Evolutionary conservation across 2,329 filamentous ascomycete species (phyloP).

Genomic region (Fusarium sp.): DNA sequence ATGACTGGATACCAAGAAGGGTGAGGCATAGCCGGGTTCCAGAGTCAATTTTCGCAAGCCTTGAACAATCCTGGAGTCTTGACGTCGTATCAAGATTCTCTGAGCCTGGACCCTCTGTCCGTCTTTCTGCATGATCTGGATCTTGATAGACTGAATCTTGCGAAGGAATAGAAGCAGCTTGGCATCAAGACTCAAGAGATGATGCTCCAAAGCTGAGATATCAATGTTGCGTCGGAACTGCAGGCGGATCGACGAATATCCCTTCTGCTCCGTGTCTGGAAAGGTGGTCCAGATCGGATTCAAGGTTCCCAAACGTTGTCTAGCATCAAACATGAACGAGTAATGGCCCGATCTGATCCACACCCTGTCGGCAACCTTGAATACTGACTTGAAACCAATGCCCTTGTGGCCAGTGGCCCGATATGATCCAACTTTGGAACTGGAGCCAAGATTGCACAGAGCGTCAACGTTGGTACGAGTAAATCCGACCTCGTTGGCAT

Average conservation of each 20-base stretch:
- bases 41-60: too few species aligned
- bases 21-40: too few species aligned
- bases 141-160: not conserved
- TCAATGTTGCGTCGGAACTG: not conserved
- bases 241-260: not conserved
- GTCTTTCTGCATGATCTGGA: not conserved
- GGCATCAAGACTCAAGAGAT: not conserved
- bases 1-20: not conserved
- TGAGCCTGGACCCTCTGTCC: too few species aligned
- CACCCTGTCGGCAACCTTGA: not conserved
- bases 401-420: not conserved
- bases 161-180: not conserved
- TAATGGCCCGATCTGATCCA: not conserved
- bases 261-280: not conserved
- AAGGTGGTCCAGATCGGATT: not conserved
- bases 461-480: not conserved
- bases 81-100: too few species aligned
- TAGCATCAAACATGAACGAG: not conserved
- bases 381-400: not conserved
- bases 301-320: not conserved
- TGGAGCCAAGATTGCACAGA: not conserved
- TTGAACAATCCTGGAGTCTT: too few species aligned
- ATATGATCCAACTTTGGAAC: not conserved
- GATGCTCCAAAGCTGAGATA: not conserved
- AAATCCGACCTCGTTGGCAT: not conserved